These are phyloP conservation scores for Wickerhamiella azyma DNA, from an alignment of 805 yeast species.

Conservation along the genomic window DNA sequence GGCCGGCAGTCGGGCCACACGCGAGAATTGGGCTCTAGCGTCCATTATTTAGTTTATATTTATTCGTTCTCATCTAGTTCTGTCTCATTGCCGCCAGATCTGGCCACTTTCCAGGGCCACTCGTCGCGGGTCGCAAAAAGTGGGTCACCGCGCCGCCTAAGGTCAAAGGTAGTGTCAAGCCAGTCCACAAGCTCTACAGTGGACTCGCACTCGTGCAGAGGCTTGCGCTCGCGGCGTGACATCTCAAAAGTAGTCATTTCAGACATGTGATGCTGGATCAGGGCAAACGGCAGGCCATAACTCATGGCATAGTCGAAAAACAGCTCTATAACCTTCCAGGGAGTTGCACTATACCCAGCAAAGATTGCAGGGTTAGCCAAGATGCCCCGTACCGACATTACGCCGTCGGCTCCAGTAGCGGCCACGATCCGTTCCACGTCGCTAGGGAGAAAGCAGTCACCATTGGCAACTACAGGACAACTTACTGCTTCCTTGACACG, in stretches of 20 bases:
- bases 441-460: slow-evolving; percentile 66
- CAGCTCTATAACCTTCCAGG: slow-evolving; percentile 82
- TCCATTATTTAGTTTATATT: neutral
- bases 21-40: neutral
- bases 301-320: slow-evolving; percentile 68
- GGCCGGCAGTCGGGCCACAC: too few species aligned
- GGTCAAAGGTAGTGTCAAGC: slow-evolving; percentile 57
- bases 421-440: slow-evolving; percentile 54
- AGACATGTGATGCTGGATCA: slow-evolving; percentile 74
- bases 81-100: neutral
- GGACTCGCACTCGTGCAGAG: slow-evolving; percentile 47
- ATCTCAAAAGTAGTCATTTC: slow-evolving; percentile 64
- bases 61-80: neutral
- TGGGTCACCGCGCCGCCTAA: slow-evolving; percentile 51
- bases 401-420: slow-evolving; percentile 71
- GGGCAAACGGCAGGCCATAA: slow-evolving; percentile 73
- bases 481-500: slow-evolving; percentile 39
- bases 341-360: slow-evolving; percentile 56
- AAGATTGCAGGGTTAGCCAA: slow-evolving; percentile 79
- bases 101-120: slow-evolving; percentile 27
- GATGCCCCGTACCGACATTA: slow-evolving; percentile 90
- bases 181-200: slow-evolving; percentile 63
- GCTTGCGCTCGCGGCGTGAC: slow-evolving; percentile 36
- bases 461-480: slow-evolving; percentile 88
- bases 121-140: slow-evolving; percentile 50